Evolutionary conservation across 192 early-diverging fungal genomes (phyloP), one percentile per base, ranked within the genome.

Genomic region (Coemansia javaensis): DNA sequence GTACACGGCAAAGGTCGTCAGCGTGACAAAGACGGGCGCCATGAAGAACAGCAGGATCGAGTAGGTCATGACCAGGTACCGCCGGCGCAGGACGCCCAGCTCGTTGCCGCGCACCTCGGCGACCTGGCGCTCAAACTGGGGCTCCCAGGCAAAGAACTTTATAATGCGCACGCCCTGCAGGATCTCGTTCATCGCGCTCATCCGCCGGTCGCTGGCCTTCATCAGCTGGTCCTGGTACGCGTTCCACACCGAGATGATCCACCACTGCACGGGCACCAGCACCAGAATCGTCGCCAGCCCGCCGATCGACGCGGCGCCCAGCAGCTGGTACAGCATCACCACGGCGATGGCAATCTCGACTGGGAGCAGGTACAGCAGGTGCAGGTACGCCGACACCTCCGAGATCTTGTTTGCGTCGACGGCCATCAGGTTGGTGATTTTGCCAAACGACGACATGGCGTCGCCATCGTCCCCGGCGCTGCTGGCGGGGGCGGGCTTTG

Each of bases 91-190:
- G 5, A 79, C 74, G 15, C 59, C 44, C 28, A 88, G 52, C 63
- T 90, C 85, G 28, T 57, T 65, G 18, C 77, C 77, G 34, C 86
- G 78, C 11, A 83, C 75, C 3, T 53, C 55, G 7, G 79, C 79
- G 10, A 94, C 76, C 46, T 84, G 78, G 16, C 78, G 70, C 50
- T 81, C 67, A 59, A 96, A 90, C 50, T 81, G 78, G 12, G 66
- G 53, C 63, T 87, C 86, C 89, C 89, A 90, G 15, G 80, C 85
- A 69, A 88, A 88, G 50, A 94, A 85, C 56, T 97, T 97, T 46
- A 97, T 85, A 41, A 97, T 88, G 33, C 91, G 81, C 40, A 97
- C 92, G 31, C 89, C 91, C 65, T 89, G 80, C 31, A 93, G 62
- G 32, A 90, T 77, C 74, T 97, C 91, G 51, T 88, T 92, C 37